A percentile compares a stretch with the other conserved stretches of the same genome.
Evolutionary conservation across 1,284 basidiomycete genomes (phyloP).

Genomic region (Fomitopsis schrenkii): DNA sequence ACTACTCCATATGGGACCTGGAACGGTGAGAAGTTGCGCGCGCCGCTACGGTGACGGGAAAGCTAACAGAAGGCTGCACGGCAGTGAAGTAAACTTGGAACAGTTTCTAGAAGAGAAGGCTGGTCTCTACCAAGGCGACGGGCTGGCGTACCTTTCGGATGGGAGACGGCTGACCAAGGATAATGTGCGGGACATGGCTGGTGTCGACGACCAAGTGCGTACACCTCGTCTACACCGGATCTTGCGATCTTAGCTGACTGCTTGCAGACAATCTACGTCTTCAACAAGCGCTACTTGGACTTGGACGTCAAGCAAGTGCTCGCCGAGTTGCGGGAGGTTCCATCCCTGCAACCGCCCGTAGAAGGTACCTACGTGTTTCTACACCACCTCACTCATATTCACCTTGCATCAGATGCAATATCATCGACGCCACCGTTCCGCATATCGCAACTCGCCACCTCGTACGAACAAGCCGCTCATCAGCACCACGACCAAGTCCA

Average conservation of each 20-base stretch:
- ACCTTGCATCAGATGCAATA: slow-evolving; percentile 44
- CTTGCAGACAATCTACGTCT: slow-evolving; percentile 66
- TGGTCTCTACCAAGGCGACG: slow-evolving; percentile 57
- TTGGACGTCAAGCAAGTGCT: slow-evolving; percentile 61
- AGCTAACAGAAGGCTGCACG: not conserved
- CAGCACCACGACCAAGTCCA: slow-evolving; percentile 57
- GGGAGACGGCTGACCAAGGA: slow-evolving; percentile 62
- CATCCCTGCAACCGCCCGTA: slow-evolving; percentile 58
- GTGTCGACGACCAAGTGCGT: slow-evolving; percentile 65
- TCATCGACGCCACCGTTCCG: slow-evolving; percentile 68
- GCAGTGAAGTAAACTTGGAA: slow-evolving; percentile 60
- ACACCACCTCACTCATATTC: not conserved
- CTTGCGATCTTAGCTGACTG: not conserved
- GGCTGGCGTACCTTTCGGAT: slow-evolving; percentile 75
- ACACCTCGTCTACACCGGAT: slow-evolving; percentile 3
- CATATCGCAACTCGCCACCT: slow-evolving; percentile 57
- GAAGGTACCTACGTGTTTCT: slow-evolving; percentile 44
- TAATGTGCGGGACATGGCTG: slow-evolving; percentile 70
- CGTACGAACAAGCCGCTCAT: slow-evolving; percentile 60
- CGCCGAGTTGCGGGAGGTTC: slow-evolving; percentile 50
- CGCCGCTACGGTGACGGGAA: not conserved
- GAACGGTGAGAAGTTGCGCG: slow-evolving; percentile 46
- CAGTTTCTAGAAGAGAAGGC: slow-evolving; percentile 63
- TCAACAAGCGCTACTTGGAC: slow-evolving; percentile 75
- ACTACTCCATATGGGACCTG: slow-evolving; percentile 65